phyloP scores from a whole-genome alignment of 2,329 filamentous ascomycete species.

The Incumbomyces delicatus region DNA sequence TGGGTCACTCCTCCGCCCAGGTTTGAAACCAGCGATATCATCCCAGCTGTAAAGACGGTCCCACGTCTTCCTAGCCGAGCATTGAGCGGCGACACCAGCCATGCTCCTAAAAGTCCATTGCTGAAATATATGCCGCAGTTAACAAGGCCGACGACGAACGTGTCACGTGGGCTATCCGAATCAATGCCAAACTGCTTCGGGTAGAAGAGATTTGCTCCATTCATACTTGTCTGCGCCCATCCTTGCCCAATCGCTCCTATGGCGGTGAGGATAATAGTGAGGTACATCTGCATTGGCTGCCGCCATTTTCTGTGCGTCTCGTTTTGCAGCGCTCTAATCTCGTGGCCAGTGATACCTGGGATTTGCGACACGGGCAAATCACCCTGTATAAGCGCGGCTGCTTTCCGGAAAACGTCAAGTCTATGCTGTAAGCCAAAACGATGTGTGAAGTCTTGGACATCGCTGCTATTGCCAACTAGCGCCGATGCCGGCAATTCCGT shows the following conservation, averaged over 20 bases:
- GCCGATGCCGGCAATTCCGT: neutral
- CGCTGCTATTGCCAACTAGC: neutral
- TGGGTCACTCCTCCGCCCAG: slow-evolving; percentile 49
- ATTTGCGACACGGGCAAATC: slow-evolving; percentile 5
- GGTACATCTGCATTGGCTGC: slow-evolving; percentile 40
- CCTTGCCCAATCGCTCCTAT: slow-evolving; percentile 44
- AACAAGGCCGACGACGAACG: slow-evolving; percentile 54
- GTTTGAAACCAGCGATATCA: slow-evolving; percentile 42
- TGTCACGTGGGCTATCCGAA: slow-evolving; percentile 35
- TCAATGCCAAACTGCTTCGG: slow-evolving; percentile 38
- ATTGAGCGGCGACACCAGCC: slow-evolving; percentile 63
- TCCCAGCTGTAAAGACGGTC: slow-evolving; percentile 52
- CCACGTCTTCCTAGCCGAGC: slow-evolving; percentile 60
- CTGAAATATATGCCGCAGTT: slow-evolving; percentile 51
- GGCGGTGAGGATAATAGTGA: slow-evolving; percentile 43
- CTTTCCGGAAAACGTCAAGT: slow-evolving; percentile 11
- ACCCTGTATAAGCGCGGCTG: slow-evolving; percentile 9
- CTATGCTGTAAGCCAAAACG: slow-evolving; percentile 5
- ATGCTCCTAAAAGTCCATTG: slow-evolving; percentile 47
- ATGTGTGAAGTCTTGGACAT: slow-evolving; percentile 10
- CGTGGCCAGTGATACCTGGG: slow-evolving; percentile 30
- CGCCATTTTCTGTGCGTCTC: slow-evolving; percentile 41
- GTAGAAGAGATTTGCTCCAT: slow-evolving; percentile 45
- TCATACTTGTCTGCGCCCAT: slow-evolving; percentile 45
- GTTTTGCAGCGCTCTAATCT: slow-evolving; percentile 32